Evolutionary conservation across 1,284 basidiomycete genomes (phyloP), one percentile per base, ranked within the genome.

Genomic region (Pseudozyma pruni): DNA sequence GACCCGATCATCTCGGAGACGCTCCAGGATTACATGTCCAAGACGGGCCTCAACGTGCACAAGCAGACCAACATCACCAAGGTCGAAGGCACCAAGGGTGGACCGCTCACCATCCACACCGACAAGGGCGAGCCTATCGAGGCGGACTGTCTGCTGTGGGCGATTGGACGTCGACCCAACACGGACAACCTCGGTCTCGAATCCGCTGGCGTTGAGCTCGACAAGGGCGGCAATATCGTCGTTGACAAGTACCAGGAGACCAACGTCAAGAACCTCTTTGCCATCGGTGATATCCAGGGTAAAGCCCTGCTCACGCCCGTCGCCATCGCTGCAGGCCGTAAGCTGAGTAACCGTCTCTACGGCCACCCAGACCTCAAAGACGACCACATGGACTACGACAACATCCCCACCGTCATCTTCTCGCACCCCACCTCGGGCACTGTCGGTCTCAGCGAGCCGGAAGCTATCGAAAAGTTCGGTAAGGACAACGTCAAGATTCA

Each of bases 281-380:
- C 93, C 4, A 90, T 98, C 61, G 96, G 95, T 9, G 95, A 99
- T 82, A 92, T 94, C 14, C 88, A 89, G 69, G 95, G 95, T 62
- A 94, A 95, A 84, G 92, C 89, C 22, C 85, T 94, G 25, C 86
- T 99, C 62, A 99, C 95, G 1, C 95, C 96, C n/a, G 96, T 99
- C 7, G 96, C 95, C 20, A 96, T 99, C 64, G 95, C 95, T 44
- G 96, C 96, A 6, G 95, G 94, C 22, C 86, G 95, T 56, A 86
- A 93, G 63, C 85, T 98, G 35, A 87, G 90, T 46, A 98, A 98
- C 85, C 86, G 96, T 47, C 84, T 98, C 49, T 98, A 93, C 81
- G 96, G 95, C 10, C 89, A 89, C 0, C 86, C 88, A 51, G 86
- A 91, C 83, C 93, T 88, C 86, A 92, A 91, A 85, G 83, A 90